Evolutionary conservation across 208 protist genomes (phyloP), one percentile per base, ranked within the genome.

Genomic region (Novymonas esmeraldas): DNA sequence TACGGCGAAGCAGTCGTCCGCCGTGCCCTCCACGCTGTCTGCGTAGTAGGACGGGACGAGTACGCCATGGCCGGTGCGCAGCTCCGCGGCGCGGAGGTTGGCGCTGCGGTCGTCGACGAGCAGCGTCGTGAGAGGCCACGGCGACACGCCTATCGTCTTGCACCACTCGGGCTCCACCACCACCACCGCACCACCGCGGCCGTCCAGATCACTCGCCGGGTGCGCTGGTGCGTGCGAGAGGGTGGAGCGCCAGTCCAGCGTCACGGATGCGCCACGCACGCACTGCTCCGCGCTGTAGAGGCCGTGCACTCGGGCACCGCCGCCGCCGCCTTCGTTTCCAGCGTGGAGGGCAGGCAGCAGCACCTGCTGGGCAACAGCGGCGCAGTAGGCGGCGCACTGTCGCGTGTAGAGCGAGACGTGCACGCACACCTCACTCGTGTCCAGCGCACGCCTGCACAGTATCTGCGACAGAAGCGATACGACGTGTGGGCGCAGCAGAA

Each of bases 31-130:
- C 1, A 64, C 52, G 1, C 49, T 22, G 22, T 33, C 5, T 1
- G 58, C 56, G 38, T 58, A 52, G 31, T 89, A 89, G 24, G 82
- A 52, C 20, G 59, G 64, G 14, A 87, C 69, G 28, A 82, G 67
- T 9, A 84, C 52, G 26, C 77, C 65, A 46, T 76, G 82, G 0
- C 82, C 82, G 7, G 73, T 84, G 45, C 66, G 55, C 24, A 72
- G 67, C 44, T 92, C 82, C 6, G 49, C 44, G 18, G 68, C 13
- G 22, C 79, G 28, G 58, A 87, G 84, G 38, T 85, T 87, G 18
- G 20, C 60, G 16, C 42, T 57, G 14, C 34, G 76, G 48, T 89
- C 80, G 63, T 92, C 86, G n/a, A 89, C 31, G 3, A 92, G 77
- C 29, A 92, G 28, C 55, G 82, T 78, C 9, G 82, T 81, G 22